Evolutionary conservation across 768 basidiomycete genomes (phyloP).

Genomic region (Sistotremastrum suecicum): DNA sequence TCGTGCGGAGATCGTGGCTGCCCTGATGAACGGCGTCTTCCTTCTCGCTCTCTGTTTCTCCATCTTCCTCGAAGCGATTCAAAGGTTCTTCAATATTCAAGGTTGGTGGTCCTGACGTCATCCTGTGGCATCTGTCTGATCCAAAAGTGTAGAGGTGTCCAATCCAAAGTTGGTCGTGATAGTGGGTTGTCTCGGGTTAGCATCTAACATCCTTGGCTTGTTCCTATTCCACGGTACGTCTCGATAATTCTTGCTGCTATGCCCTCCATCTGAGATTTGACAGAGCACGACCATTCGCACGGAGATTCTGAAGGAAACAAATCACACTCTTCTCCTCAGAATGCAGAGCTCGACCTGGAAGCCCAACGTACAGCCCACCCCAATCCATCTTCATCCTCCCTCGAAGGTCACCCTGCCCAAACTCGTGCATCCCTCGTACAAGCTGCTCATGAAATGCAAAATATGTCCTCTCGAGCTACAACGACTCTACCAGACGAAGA

Average conservation of each 20-base stretch:
- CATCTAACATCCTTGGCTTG: constrained; percentile 32
- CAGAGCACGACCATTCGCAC: constrained; percentile 14
- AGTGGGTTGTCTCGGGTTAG: constrained; percentile 33
- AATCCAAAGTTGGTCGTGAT: constrained; percentile 32
- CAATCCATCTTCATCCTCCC: constrained; percentile 37
- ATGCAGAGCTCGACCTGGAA: neutral
- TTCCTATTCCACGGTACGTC: constrained; percentile 29
- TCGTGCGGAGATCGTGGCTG: constrained; percentile 31
- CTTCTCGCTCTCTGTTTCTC: constrained; percentile 38
- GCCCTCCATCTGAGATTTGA: neutral
- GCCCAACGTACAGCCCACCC: constrained; percentile 18
- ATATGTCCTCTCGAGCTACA: constrained; percentile 9
- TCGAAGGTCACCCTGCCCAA: constrained; percentile 63
- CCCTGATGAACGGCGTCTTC: constrained; percentile 37
- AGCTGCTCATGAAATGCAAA: constrained; percentile 65
- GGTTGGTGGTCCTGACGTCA: constrained; percentile 33
- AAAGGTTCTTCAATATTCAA: constrained; percentile 39
- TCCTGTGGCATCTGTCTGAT: constrained; percentile 35
- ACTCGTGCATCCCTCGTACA: constrained; percentile 64
- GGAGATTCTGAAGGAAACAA: constrained; percentile 4
- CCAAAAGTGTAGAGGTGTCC: constrained; percentile 24
- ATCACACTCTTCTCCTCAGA: neutral
- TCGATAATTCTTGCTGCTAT: neutral
- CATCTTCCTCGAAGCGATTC: constrained; percentile 37
- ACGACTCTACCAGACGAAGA: neutral